Conservation (phyloP, 2,329 filamentous ascomycete species). For the Chaetomiaceae sp. region DNA sequence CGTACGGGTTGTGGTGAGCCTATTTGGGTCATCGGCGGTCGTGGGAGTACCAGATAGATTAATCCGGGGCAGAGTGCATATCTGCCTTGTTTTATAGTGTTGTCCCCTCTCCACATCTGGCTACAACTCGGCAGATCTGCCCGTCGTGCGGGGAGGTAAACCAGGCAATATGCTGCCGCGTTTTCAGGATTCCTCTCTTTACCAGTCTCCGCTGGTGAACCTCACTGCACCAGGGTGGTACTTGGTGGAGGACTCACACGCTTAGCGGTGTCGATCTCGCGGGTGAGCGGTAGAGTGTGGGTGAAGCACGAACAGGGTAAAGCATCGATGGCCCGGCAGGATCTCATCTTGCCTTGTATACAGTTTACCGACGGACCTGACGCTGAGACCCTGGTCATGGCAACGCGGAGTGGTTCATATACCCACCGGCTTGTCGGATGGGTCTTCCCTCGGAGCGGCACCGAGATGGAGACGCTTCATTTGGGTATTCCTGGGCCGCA, state of each 20-base stretch:
- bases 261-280: too few relatives aligned
- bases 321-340: background rate
- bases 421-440: constrained; percentile 18
- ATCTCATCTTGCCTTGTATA: background rate
- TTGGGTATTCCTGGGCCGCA: constrained; percentile 18
- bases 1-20: background rate
- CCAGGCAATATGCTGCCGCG: constrained; percentile 2
- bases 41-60: constrained; percentile 13
- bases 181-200: background rate
- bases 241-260: too few relatives aligned
- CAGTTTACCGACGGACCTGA: too few relatives aligned
- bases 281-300: too few relatives aligned
- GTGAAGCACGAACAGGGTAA: background rate
- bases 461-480: constrained; percentile 15
- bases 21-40: constrained; percentile 4
- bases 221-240: too few relatives aligned
- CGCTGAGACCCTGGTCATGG: background rate
- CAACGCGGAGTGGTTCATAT: constrained; percentile 14
- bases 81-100: constrained; percentile 9
- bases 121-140: constrained; percentile 7
- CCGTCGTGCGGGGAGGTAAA: constrained; percentile 5
- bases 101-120: background rate
- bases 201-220: too few relatives aligned
- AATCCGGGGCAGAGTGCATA: constrained; percentile 8
- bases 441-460: constrained; percentile 2